Base-by-base conservation (phyloP, 2,329 filamentous ascomycete species). In the Pseudogymnoascus sp. region DNA sequence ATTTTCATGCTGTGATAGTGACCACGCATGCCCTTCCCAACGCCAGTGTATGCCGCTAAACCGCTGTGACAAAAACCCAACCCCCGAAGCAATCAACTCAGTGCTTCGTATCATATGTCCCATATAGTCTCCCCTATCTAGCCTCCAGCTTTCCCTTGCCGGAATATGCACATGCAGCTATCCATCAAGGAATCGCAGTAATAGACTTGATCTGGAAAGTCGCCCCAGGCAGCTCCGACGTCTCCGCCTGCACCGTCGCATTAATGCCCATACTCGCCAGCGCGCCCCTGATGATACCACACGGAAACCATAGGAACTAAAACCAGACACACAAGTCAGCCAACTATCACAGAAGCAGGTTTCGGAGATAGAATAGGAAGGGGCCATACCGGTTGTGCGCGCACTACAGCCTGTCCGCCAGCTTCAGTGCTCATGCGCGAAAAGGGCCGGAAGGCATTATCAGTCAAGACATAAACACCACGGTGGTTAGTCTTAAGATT, bases 401-500 rank as follows among this genome's bases (percentile, higher is more conserved):
- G 81, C 17, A 82, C 76, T 58, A 92, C 82, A 13, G 88, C 89
- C 71, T 90, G 86, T 9, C 87, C 86, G 40, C 87, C 84, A 15
- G 84, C 79, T 68, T 93, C 88, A 66, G 92, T 89, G 70, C 89
- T 93, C 92, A 97, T 97, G 58, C 92, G 84, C 36, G 86, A 83
- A 67, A 99, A 87, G 0, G 93, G 92, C 58, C 90, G 87, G 77
- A 99, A 99, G 8, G 87, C 80, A 72, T 92, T 92, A 76, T 99
- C 94, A 11, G 93, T 97, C 60, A 99, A 79, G 44, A 99, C 94
- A 74, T 97, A 99, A 67, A 97, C 92, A 59, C 94, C 94, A 86
- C 94, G 81, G 73, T 99, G 94, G 72, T 99, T 99, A 7, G 94
- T 99, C 77, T 99, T 99, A 54, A 99, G 81, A 73, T 99, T 99